Evolutionary conservation across 176 grass and related monocot species (phyloP), one percentile per base, ranked within the genome.

Genomic region (Juncus inflexus): DNA sequence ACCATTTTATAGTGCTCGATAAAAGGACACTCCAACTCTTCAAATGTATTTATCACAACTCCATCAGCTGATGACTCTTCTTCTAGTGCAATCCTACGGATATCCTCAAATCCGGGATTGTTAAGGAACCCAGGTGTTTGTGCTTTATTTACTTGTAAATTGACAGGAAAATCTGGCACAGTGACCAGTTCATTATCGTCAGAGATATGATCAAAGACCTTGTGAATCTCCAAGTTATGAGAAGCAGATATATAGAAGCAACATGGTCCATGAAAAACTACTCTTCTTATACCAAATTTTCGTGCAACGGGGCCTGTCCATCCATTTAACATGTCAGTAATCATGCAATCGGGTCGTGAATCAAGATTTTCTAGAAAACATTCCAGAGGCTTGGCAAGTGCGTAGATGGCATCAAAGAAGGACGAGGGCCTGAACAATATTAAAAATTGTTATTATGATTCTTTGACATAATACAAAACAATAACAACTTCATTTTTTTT

Each of bases 31-130:
- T 86, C 83, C n/a, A 90, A 70, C 52, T 83, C 80, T 2, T 69
- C 35, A 50, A 83, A 90, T 62, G 54, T 86, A 78, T 90, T 86
- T 64, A 90, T 80, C 77, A 83, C 74, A 8, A 90, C 66, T 13
- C 83, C 87, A 40, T 90, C 74, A 7, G 76, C 83, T 55, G 80
- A 74, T 12, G 47, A 35, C 65, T 90, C 87, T 70, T 56, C 70
- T 51, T 67, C 42, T 43, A 74, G 2, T 70, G 60, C 45, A 35
- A 60, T 15, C 19, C 68, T 55, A 50, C 54, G 0, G 16, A 76
- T 4, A 37, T 36, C 38, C 16, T 77, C 6, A 15, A 35, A 62
- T 5, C 13, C 62, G 3, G 11, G 0, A 63, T 52, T 12, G 57
- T 40, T 40, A n/a, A 78, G 35, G 64, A 78, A 57, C 35, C 68